Percentiles rank a stretch among this genome's conserved stretches.
phyloP scores from a whole-genome alignment of 495 filamentous ascomycete species.

The Penicillium simplicissimum region DNA sequence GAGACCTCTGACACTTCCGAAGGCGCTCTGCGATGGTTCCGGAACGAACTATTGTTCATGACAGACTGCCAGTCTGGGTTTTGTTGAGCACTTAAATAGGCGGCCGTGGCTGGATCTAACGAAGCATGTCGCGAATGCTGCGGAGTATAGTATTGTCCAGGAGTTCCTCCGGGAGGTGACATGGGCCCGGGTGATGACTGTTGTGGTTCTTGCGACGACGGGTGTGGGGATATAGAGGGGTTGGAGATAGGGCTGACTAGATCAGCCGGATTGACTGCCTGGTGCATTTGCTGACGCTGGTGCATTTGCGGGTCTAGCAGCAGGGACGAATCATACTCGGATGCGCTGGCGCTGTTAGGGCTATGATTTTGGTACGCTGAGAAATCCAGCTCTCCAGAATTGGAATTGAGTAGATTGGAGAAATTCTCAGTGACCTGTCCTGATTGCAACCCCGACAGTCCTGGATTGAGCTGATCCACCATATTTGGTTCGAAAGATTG shows the following conservation, averaged over 20 bases:
- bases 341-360: slow-evolving; percentile 31
- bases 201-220: slow-evolving; percentile 63
- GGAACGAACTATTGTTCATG: slow-evolving; percentile 63
- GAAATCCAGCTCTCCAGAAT: slow-evolving; percentile 41
- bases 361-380: slow-evolving; percentile 41
- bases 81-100: slow-evolving; percentile 62
- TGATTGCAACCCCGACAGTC: slow-evolving; percentile 20
- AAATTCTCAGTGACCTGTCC: slow-evolving; percentile 42
- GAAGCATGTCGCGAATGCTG: slow-evolving; percentile 78
- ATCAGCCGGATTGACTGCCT: slow-evolving; percentile 61
- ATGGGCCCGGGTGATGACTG: slow-evolving; percentile 52
- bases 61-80: slow-evolving; percentile 67
- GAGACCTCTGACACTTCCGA: slow-evolving; percentile 90
- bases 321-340: slow-evolving; percentile 42
- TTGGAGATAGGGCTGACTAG: slow-evolving; percentile 74
- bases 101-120: slow-evolving; percentile 75
- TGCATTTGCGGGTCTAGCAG: slow-evolving; percentile 52
- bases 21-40: slow-evolving; percentile 74
- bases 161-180: slow-evolving; percentile 56
- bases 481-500: slow-evolving; percentile 43
- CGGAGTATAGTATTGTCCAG: slow-evolving; percentile 54
- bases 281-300: slow-evolving; percentile 40
- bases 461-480: slow-evolving; percentile 38
- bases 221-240: slow-evolving; percentile 66
- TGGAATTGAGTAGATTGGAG: slow-evolving; percentile 41